Evolutionary conservation across 176 grass and related monocot species (phyloP).

Genomic region (Stipa capillata): DNA sequence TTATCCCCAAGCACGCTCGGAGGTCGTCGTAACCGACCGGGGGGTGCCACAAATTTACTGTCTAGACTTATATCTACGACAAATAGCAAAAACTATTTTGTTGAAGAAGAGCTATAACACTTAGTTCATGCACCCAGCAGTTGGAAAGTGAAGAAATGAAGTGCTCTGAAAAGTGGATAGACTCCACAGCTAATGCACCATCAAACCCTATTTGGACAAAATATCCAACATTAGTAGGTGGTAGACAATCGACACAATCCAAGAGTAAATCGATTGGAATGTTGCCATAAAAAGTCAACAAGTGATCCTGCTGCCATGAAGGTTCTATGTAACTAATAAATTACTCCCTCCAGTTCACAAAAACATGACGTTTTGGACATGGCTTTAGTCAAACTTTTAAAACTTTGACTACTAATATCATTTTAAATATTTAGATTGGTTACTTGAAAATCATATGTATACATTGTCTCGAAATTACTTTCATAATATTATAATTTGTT

Average conservation of each 20-base stretch:
- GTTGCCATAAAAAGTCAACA: not conserved
- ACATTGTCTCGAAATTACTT: no score
- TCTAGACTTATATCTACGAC: no score
- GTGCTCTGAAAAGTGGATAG: constrained; percentile 49
- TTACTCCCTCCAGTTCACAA: no score
- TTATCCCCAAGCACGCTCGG: no score
- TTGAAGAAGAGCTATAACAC: constrained; percentile 10
- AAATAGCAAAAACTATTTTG: not conserved
- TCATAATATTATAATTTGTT: no score
- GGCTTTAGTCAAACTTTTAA: no score
- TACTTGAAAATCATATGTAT: no score
- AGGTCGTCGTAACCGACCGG: no score
- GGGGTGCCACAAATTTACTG: no score
- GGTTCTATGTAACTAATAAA: not conserved
- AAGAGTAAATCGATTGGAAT: not conserved
- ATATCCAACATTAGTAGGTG: constrained; percentile 9
- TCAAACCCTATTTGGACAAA: constrained; percentile 44
- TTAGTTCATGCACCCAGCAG: constrained; percentile 67
- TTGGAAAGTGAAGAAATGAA: constrained; percentile 49
- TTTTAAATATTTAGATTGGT: no score
- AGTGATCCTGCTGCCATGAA: not conserved
- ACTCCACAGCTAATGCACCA: constrained; percentile 47
- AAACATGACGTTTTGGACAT: no score
- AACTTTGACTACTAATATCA: no score
- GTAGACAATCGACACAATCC: not conserved